phyloP scores from a whole-genome alignment of 116 monocot genomes.

The Posidonia oceanica region DNA sequence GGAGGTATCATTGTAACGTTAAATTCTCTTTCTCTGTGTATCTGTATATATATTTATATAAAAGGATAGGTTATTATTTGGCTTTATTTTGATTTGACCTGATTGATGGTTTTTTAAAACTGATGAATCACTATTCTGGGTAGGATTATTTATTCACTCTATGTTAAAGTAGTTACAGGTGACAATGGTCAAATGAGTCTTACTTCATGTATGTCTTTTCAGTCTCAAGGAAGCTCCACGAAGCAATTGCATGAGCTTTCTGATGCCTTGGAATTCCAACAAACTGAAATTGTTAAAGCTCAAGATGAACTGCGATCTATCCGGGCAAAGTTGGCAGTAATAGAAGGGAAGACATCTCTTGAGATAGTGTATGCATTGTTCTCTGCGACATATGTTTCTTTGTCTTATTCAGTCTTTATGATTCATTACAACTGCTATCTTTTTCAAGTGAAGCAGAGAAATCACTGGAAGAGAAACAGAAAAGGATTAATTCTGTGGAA shows the following conservation, averaged over 20 bases:
- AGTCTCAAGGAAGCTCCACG: slow-evolving; percentile 22
- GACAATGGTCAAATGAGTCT: no score
- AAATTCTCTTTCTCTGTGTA: no score
- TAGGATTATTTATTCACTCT: no score
- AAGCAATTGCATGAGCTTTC: slow-evolving; percentile 41
- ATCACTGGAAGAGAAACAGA: slow-evolving; percentile 46
- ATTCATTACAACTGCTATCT: slow-evolving; percentile 1
- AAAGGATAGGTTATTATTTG: no score
- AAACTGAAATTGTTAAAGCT: slow-evolving; percentile 74
- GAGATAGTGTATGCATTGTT: slow-evolving; percentile 38
- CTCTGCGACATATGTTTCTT: neutral
- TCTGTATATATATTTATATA: no score
- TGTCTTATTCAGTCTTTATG: neutral
- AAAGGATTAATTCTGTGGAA: slow-evolving; percentile 38
- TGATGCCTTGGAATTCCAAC: slow-evolving; percentile 77
- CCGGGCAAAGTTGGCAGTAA: slow-evolving; percentile 48
- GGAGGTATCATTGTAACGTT: no score
- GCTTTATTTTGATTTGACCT: no score
- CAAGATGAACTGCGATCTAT: slow-evolving; percentile 45
- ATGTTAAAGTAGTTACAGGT: no score
- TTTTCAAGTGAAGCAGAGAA: slow-evolving; percentile 48
- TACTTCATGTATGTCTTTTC: slow-evolving; percentile 3
- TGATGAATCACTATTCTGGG: no score
- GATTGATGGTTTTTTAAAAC: no score
- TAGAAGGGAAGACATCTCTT: slow-evolving; percentile 71